phyloP scores from a whole-genome alignment of 2,329 filamentous ascomycete genomes.

The Biscogniauxia marginata region DNA sequence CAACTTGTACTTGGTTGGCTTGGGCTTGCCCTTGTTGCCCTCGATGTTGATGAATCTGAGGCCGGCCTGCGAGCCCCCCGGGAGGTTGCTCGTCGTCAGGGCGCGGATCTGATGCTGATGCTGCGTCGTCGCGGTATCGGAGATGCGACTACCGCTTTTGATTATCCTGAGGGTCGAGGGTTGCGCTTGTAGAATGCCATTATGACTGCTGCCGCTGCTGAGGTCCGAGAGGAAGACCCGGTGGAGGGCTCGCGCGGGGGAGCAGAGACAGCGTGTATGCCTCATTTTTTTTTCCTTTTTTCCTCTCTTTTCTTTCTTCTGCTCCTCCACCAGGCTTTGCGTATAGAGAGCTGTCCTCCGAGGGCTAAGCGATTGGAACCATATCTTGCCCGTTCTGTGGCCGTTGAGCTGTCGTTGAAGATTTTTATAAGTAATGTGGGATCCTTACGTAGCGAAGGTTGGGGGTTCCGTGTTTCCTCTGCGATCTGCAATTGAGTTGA shows the following conservation, averaged over 20 bases:
- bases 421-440: background rate
- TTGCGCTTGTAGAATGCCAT: conserved; percentile 1
- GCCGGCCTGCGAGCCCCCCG: too few species aligned
- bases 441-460: background rate
- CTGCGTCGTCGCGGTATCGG: conserved; percentile 9
- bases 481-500: background rate
- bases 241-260: conserved; percentile 29
- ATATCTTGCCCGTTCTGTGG: too few species aligned
- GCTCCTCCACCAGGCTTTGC: too few species aligned
- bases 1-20: conserved; percentile 31
- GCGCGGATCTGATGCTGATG: too few species aligned
- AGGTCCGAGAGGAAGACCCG: conserved; percentile 27
- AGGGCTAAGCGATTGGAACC: too few species aligned
- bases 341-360: too few species aligned
- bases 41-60: background rate
- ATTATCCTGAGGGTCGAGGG: conserved; percentile 1
- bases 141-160: background rate
- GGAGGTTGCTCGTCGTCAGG: too few species aligned
- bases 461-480: background rate
- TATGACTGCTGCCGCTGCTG: background rate
- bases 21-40: background rate
- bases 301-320: background rate
- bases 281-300: conserved; percentile 18
- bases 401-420: too few species aligned
- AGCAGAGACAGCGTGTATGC: conserved; percentile 23